Conservation (phyloP, 108 stramenopile genomes). For the Aurantiochytrium sp. region DNA sequence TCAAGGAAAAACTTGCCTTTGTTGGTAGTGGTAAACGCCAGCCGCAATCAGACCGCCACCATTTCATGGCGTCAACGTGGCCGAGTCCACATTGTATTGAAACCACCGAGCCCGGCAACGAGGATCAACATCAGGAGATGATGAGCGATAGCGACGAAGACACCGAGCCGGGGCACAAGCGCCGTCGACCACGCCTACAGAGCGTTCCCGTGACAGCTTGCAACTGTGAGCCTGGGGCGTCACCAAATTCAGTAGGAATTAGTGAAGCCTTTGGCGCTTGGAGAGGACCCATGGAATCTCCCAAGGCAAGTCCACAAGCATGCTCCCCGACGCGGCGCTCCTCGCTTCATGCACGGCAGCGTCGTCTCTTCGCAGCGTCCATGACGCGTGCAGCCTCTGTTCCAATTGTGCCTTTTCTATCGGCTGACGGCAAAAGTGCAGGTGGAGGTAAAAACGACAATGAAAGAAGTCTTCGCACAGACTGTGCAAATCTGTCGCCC, state of each 20-base stretch:
- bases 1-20: too few relatives aligned
- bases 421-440: background rate
- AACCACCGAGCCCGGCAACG: background rate
- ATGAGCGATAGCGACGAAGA: background rate
- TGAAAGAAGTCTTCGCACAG: too few relatives aligned
- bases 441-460: too few relatives aligned
- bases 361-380: background rate
- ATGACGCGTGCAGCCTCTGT: background rate
- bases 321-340: background rate
- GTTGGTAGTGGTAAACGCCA: too few relatives aligned
- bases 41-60: too few relatives aligned
- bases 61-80: too few relatives aligned
- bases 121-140: background rate
- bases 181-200: background rate
- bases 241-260: background rate
- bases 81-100: too few relatives aligned
- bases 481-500: too few relatives aligned
- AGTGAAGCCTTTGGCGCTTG: background rate
- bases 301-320: background rate
- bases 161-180: background rate
- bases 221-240: background rate
- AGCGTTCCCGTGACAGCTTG: background rate
- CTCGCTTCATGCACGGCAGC: background rate
- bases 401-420: background rate
- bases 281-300: background rate